Evolutionary conservation across 2,329 filamentous ascomycete species (phyloP).

Genomic region (Cytospora paraplurivora): DNA sequence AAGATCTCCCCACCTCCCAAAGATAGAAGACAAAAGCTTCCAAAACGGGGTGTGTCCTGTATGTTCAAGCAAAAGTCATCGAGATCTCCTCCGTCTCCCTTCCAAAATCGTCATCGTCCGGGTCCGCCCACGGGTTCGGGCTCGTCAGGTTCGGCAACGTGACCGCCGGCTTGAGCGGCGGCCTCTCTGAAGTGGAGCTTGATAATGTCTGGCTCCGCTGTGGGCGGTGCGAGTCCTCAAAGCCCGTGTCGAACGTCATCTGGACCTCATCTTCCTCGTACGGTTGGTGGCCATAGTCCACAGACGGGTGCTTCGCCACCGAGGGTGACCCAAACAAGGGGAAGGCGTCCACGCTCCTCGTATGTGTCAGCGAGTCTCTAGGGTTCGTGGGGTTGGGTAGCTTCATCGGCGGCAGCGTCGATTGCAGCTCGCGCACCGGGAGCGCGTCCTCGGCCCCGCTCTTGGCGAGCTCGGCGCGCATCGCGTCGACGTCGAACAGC

Average conservation of each 20-base stretch:
- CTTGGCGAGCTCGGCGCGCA: conserved; percentile 78
- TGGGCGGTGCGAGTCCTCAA: conserved; percentile 38
- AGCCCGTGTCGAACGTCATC: conserved; percentile 73
- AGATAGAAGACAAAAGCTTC: background rate
- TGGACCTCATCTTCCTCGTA: conserved; percentile 55
- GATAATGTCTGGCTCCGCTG: conserved; percentile 27
- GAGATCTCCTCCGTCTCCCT: conserved; percentile 75
- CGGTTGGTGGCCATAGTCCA: conserved; percentile 15
- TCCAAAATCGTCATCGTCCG: conserved; percentile 69
- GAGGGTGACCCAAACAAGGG: conserved; percentile 9
- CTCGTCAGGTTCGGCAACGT: conserved; percentile 55
- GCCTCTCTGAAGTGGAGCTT: conserved; percentile 33
- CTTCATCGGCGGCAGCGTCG: conserved; percentile 88
- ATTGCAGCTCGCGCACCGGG: conserved; percentile 78
- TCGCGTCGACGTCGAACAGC: conserved; percentile 94
- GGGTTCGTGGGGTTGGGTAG: conserved; percentile 48
- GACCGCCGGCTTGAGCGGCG: conserved; percentile 47
- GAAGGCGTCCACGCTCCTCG: conserved; percentile 48
- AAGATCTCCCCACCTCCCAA: background rate
- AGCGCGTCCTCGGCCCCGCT: conserved; percentile 58
- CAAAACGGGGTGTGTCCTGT: background rate
- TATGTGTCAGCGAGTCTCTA: conserved; percentile 45
- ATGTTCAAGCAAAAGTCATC: conserved; percentile 70
- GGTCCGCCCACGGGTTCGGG: conserved; percentile 68
- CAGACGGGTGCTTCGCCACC: conserved; percentile 3